Evolutionary conservation across 2,329 filamentous ascomycete genomes (phyloP), one percentile per base, ranked within the genome.

Genomic region (Gnomoniopsis sp.): DNA sequence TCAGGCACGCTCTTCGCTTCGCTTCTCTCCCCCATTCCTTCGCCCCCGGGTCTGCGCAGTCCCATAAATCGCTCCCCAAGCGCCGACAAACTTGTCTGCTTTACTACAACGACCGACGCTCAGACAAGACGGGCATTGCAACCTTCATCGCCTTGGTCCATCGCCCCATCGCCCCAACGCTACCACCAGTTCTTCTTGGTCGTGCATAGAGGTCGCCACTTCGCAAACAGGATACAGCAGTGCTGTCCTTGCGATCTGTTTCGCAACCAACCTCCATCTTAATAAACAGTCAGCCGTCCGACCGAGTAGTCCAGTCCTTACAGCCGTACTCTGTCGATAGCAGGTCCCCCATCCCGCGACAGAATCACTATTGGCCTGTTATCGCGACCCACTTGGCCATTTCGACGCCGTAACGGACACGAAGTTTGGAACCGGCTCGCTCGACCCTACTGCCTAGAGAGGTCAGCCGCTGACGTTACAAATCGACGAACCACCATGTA

Each of bases 141-240:
- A 43, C 21, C 46, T 47, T 41, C 52, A 59, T 38, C 55, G 19
- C 43, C 38, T 52, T 55, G 53, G 65, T 26, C 47, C 38, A n/a
- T 46, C 48, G 41, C 36, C 49, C 19, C 34, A n/a, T 46, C 48
- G 41, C 36, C 49, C 19, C 34, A 53, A 41, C 49, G 41, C 38
- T 46, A 54, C 43, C 49, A 22, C 38, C 46, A 54, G 22, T 44
- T 52, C 51, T 34, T 21, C 43, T 55, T 48, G 55, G 43, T 52
- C 41, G 41, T 38, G 21, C 49, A 53, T 48, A 50, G 48, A 55
- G 55, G 58, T 58, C 54, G 55, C 15, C 51, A 38, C 23, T 60
- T 59, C 64, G 64, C 54, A 66, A 62, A 67, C 67, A 72, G 78
- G 78, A 80, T 80, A 74, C 78, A 80, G 78, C 79, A 78, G 78